phyloP scores from a whole-genome alignment of 2,329 filamentous ascomycete genomes.

The Diaporthe velutina region DNA sequence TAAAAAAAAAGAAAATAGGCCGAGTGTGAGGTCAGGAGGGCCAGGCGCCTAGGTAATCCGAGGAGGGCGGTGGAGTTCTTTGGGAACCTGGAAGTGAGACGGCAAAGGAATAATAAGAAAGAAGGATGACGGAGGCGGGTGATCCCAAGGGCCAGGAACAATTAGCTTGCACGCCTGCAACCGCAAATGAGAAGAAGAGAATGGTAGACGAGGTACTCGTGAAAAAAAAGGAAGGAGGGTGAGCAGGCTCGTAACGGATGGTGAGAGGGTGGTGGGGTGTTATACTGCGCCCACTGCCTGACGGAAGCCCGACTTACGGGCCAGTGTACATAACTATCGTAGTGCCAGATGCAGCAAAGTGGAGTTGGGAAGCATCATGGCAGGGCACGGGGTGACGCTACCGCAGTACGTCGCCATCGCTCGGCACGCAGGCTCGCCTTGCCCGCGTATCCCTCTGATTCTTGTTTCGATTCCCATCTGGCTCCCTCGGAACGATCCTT shows the following conservation, averaged over 20 bases:
- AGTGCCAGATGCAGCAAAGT: constrained; percentile 38
- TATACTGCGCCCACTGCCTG: constrained; percentile 51
- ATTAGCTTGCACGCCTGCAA: constrained; percentile 73
- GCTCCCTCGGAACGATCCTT: constrained; percentile 25
- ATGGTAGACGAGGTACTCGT: constrained; percentile 70
- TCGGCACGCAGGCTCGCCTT: constrained; percentile 40
- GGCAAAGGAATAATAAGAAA: constrained; percentile 55
- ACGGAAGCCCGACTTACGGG: constrained; percentile 34
- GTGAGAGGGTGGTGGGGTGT: constrained; percentile 64
- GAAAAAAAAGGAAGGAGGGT: constrained; percentile 63
- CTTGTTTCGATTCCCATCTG: constrained; percentile 30
- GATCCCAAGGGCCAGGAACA: constrained; percentile 63
- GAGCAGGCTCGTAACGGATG: constrained; percentile 56
- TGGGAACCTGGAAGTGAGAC: constrained; percentile 48
- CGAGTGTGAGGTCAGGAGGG: constrained; percentile 36
- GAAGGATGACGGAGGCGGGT: constrained; percentile 63
- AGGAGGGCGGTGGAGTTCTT: constrained; percentile 53
- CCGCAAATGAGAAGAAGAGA: constrained; percentile 70
- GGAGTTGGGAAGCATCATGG: constrained; percentile 41
- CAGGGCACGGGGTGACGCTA: constrained; percentile 39
- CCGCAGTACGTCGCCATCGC: constrained; percentile 38
- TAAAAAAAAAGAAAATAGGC: constrained; percentile 32
- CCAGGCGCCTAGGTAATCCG: constrained; percentile 33
- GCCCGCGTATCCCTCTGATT: constrained; percentile 31
- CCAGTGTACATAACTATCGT: constrained; percentile 32